These are phyloP conservation scores for Cryptosporidium canis DNA, from an alignment of 169 alveolate species.

Conservation along the genomic window DNA sequence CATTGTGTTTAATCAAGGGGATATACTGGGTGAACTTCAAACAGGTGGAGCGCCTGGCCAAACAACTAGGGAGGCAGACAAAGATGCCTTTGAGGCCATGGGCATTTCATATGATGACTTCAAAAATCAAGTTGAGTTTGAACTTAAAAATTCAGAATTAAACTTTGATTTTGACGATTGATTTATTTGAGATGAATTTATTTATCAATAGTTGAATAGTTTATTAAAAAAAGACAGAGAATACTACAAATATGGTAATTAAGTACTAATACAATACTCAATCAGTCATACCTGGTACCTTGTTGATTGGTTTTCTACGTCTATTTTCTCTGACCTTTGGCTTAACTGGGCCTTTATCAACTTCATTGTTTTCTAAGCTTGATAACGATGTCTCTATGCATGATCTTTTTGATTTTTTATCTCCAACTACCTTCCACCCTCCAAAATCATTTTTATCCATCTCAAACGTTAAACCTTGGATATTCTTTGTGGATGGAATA, in stretches of 20 bases:
- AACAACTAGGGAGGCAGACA: background rate
- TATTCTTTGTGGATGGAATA: slow-evolving; percentile 17
- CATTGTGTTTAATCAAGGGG: slow-evolving; percentile 29
- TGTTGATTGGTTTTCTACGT: slow-evolving; percentile 32
- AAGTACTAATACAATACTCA: slow-evolving; percentile 6
- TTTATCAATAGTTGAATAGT: background rate
- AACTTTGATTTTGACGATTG: slow-evolving; percentile 40
- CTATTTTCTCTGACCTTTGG: slow-evolving; percentile 8
- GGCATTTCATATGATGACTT: slow-evolving; percentile 52
- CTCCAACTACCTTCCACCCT: slow-evolving; percentile 42
- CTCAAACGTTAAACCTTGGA: slow-evolving; percentile 48
- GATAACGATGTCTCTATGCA: background rate
- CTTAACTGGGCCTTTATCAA: background rate
- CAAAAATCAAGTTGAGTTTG: slow-evolving; percentile 16
- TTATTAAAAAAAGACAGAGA: background rate
- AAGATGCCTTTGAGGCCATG: background rate
- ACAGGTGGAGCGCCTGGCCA: background rate
- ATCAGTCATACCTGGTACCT: slow-evolving; percentile 70
- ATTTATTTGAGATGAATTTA: background rate
- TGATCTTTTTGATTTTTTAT: slow-evolving; percentile 42
- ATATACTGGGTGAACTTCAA: slow-evolving; percentile 31
- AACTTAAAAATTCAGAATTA: slow-evolving; percentile 2
- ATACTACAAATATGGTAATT: background rate
- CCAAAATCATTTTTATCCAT: slow-evolving; percentile 43
- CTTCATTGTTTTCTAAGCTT: background rate